Percentiles rank a stretch among this genome's conserved stretches.
Conservation (phyloP, 768 basidiomycete genomes). For the Naganishia onofrii region DNA sequence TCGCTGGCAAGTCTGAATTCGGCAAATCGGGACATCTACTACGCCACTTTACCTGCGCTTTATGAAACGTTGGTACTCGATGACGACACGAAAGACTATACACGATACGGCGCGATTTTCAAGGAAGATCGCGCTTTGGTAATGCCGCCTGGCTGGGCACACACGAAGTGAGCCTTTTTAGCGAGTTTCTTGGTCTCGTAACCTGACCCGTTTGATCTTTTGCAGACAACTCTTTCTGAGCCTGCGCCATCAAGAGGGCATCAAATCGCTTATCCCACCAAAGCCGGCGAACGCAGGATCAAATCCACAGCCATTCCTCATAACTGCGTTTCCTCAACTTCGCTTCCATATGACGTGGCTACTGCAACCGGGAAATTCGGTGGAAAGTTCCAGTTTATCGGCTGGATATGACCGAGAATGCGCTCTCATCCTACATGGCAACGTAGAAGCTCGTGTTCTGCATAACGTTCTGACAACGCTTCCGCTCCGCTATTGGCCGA, state of each 20-base stretch:
- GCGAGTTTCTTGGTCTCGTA: not conserved
- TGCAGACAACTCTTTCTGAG: slow-evolving; percentile 6
- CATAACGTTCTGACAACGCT: slow-evolving; percentile 7
- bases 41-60: not conserved
- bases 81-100: slow-evolving; percentile 6
- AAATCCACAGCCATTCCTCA: not conserved
- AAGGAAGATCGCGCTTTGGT: not conserved
- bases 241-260: not conserved
- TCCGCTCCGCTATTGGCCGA: slow-evolving; percentile 7
- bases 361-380: not conserved
- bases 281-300: not conserved
- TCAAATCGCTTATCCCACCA: not conserved
- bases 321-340: slow-evolving; percentile 8
- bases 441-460: not conserved
- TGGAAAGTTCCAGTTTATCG: not conserved
- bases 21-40: not conserved
- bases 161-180: not conserved
- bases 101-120: not conserved
- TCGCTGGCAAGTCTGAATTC: not conserved
- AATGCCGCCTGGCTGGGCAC: not conserved
- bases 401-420: slow-evolving; percentile 4
- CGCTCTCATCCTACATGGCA: not conserved
- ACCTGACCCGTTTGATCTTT: not conserved
- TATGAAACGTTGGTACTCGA: slow-evolving; percentile 11
- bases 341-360: slow-evolving; percentile 4